Evolutionary conservation across 2,329 filamentous ascomycete genomes (phyloP).

Genomic region (Trichoderma sp.): DNA sequence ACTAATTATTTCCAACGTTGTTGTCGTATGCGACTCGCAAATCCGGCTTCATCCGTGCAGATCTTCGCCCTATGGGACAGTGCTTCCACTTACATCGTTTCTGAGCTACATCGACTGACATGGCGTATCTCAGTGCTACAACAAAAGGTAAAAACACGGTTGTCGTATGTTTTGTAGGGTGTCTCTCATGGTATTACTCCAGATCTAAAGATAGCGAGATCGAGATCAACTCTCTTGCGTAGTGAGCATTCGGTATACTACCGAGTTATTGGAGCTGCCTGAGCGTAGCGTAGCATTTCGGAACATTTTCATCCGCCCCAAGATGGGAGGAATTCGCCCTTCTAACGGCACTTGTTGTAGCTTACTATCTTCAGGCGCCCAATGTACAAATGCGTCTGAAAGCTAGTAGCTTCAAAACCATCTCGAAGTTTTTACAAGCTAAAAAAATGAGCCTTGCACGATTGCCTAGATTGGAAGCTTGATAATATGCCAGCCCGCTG

Average conservation of each 20-base stretch:
- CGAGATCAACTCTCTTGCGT: neutral
- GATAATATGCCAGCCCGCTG: neutral
- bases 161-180: neutral
- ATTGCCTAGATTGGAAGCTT: neutral
- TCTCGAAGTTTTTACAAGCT: neutral
- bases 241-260: neutral
- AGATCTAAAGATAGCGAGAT: neutral
- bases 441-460: no score
- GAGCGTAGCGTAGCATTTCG: neutral
- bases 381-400: neutral
- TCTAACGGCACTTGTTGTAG: neutral
- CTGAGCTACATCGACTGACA: neutral
- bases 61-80: neutral
- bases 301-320: neutral
- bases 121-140: neutral
- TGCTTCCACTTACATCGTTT: neutral
- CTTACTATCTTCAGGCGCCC: neutral
- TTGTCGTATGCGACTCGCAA: slow-evolving; percentile 1
- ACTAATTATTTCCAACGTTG: neutral
- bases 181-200: neutral
- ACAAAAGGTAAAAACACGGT: neutral
- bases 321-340: neutral
- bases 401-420: neutral
- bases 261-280: neutral
- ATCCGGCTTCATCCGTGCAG: neutral